Base-by-base conservation (phyloP, 2,329 filamentous ascomycete species). In the Achaetomium macrosporum region DNA sequence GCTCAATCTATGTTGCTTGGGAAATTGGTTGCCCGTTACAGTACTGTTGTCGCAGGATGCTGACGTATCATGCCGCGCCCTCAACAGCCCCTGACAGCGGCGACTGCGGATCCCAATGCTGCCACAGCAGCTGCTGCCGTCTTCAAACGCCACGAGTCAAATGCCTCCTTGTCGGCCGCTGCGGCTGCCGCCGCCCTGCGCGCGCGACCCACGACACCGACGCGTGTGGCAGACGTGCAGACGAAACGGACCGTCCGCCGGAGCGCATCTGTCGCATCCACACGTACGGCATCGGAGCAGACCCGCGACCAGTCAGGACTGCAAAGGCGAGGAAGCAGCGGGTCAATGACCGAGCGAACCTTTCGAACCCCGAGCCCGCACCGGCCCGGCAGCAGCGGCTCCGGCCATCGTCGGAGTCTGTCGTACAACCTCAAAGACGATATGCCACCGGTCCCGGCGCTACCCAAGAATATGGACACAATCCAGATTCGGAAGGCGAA, bases 301-400 rank as follows among this genome's bases (percentile, higher is more conserved):
- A 15, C n/a, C 13, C 51, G 51, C 5, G 52, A 53, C 20, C 50
- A 50, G 19, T 48, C 56, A 4, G 72, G 73, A 48, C 72, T 91
- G 56, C 77, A 84, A 57, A 77, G 88, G 63, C 76, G 79, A 36
- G 79, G 76, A 51, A 95, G 91, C 70, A 80, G 80, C 29, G 79
- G 83, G 19, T 96, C 90, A 46, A 95, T 97, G 91, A 85, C 82
- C 30, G 88, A 92, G 67, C 82, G 92, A 53, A 91, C 90, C 1
- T 96, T 96, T 69, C 83, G 91, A 60, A 87, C 86, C 12, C 83
- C 84, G 3, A 95, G 85, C 4, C 88, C 78, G 56, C 75, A 67
- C 65, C 75, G 76, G 69, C 53, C 68, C 68, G 42, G 65, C 68
- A 54, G 69, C 66, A 58, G 67, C 66, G 50, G 66, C 55, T 56